Conservation (phyloP, 2,329 filamentous ascomycete species). For the Fusarium sp. region DNA sequence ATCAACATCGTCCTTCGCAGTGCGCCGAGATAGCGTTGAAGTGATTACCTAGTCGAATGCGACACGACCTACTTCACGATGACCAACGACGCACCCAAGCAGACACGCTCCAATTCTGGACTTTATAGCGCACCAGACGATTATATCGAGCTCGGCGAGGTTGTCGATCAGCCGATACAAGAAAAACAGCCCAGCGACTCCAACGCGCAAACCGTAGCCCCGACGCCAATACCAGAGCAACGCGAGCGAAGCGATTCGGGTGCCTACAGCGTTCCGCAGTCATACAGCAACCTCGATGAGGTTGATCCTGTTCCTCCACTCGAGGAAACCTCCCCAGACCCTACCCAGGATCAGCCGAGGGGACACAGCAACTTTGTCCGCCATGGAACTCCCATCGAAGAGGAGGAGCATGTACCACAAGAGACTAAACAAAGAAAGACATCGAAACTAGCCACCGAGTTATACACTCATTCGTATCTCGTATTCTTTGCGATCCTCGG, state of each 20-base stretch:
- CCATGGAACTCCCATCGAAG: neutral
- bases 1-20: neutral
- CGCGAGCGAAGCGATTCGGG: slow-evolving; percentile 19
- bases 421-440: slow-evolving; percentile 42
- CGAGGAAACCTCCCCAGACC: slow-evolving; percentile 5
- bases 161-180: neutral
- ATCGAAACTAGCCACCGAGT: slow-evolving; percentile 64
- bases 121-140: slow-evolving; percentile 5
- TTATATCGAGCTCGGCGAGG: slow-evolving; percentile 4
- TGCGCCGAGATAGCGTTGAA: slow-evolving; percentile 5
- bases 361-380: slow-evolving; percentile 17
- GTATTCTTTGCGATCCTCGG: slow-evolving; percentile 87
- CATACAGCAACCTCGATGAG: slow-evolving; percentile 58
- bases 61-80: slow-evolving; percentile 11
- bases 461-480: slow-evolving; percentile 83
- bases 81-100: neutral
- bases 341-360: slow-evolving; percentile 10
- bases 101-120: slow-evolving; percentile 4
- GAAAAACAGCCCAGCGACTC: neutral
- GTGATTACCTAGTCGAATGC: neutral
- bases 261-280: slow-evolving; percentile 45
- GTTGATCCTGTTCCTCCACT: slow-evolving; percentile 34
- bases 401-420: slow-evolving; percentile 18
- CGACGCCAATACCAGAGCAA: neutral
- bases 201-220: neutral